Conservation (phyloP, 768 basidiomycete species). For the Pleurotus citrinopileatus region DNA sequence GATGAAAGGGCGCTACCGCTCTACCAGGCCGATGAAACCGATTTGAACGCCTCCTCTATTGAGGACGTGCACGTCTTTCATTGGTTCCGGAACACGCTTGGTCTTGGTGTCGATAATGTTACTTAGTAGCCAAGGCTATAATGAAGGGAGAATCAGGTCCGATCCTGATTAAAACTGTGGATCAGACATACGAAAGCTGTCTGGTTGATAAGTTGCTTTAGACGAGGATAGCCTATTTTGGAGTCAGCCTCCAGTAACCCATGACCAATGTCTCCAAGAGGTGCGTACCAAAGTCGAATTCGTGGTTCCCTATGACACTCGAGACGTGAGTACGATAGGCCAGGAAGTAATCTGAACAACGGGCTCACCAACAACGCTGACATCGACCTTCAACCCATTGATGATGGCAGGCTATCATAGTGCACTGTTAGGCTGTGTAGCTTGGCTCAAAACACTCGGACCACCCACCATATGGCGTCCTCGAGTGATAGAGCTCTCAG, state of each 20-base stretch:
- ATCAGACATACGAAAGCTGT: conserved; percentile 63
- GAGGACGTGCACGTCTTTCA: conserved; percentile 46
- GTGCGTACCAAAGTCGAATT: conserved; percentile 78
- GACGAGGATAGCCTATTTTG: conserved; percentile 60
- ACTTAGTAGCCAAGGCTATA: conserved; percentile 70
- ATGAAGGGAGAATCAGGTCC: background rate
- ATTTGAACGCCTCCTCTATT: conserved; percentile 54
- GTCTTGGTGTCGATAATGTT: conserved; percentile 60
- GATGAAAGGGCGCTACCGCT: conserved; percentile 42
- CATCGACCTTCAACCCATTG: conserved; percentile 77
- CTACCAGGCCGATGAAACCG: conserved; percentile 66
- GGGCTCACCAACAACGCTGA: conserved; percentile 70
- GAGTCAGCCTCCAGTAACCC: background rate
- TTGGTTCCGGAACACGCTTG: conserved; percentile 43
- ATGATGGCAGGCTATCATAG: conserved; percentile 73
- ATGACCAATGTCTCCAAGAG: no score
- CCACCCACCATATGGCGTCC: conserved; percentile 83
- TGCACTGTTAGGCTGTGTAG: background rate
- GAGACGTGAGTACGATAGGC: conserved; percentile 3
- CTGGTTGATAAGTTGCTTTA: conserved; percentile 65
- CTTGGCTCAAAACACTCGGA: background rate
- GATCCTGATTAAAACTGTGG: background rate
- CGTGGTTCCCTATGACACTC: conserved; percentile 70
- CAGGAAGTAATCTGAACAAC: background rate
- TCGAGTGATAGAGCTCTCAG: conserved; percentile 84